Base-by-base conservation (phyloP, 2,329 filamentous ascomycete genomes). In the Coleophoma cylindrospora region DNA sequence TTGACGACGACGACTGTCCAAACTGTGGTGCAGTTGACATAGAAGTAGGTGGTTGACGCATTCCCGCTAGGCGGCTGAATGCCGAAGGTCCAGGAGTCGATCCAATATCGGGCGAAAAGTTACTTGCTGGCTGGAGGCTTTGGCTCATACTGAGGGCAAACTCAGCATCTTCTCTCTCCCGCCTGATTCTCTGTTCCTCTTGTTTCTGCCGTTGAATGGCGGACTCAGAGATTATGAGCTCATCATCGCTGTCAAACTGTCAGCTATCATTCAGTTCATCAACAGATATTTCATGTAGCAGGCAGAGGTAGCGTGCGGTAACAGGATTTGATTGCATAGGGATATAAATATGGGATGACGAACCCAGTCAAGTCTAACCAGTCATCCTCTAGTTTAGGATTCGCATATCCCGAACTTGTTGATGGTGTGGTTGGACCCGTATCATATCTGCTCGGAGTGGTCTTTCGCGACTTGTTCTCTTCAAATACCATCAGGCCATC, bases 101-200 rank as follows among this genome's bases (percentile, higher is more conserved):
- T 32, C 34, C 21, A 34, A 41, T 43, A 15, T 32, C 43, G 8
- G 51, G 27, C 32, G 49, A 22, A 17, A 34, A n/a, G 11, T n/a
- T 15, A 13, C 34, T 14, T 11, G 38, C 40, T 32, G 45, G 44
- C 15, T 32, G 41, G 37, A 36, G 47, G 40, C 21, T 12, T 41
- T 13, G 14, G 43, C 13, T 50, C 34, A 36, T 54, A 14, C 43
- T 53, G 15, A 59, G 59, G 22, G 66, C 67, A 53, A 61, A 57
- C 27, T 64, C 63, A 49, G 54, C 64, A 50, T 70, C 70, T 13
- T 63, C 55, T 45, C 66, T 67, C 33, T 65, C 64, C 36, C 64
- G 66, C 48, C 64, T 58, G 37, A 65, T 67, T 47, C 65, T 64
- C 22, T 72, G 69, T 47, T 69, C 73, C 57, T 34, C 70, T 58